A percentile compares a stretch with the other conserved stretches of the same genome.
These are phyloP conservation scores for Phylloporus scabripes DNA, from an alignment of 768 basidiomycete species.

Conservation along the genomic window DNA sequence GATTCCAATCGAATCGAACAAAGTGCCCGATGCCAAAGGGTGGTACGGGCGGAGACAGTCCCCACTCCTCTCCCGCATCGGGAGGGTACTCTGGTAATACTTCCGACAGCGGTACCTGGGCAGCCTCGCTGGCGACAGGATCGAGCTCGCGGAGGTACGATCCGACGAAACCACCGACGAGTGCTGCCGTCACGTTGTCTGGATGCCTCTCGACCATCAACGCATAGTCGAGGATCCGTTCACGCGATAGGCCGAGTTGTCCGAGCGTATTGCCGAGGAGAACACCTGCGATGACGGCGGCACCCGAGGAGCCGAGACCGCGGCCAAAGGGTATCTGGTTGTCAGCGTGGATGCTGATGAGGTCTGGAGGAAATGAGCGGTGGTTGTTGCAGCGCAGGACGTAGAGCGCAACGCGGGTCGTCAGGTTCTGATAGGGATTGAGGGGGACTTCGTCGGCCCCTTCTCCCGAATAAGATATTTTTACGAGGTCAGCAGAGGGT, in stretches of 20 bases:
- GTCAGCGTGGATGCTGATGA: slow-evolving; percentile 63
- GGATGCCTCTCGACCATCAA: slow-evolving; percentile 99
- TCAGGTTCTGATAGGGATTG: slow-evolving; percentile 94
- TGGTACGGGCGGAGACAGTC: slow-evolving; percentile 78
- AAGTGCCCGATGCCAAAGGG: slow-evolving; percentile 92
- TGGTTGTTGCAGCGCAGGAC: slow-evolving; percentile 87
- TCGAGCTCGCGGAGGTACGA: slow-evolving; percentile 91
- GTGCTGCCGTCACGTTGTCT: slow-evolving; percentile 96
- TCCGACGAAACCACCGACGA: slow-evolving; percentile 95
- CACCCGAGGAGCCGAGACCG: slow-evolving; percentile 95
- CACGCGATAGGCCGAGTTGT: slow-evolving; percentile 56
- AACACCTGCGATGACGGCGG: slow-evolving; percentile 97
- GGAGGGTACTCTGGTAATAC: slow-evolving; percentile 94
- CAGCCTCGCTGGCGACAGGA: slow-evolving; percentile 70
- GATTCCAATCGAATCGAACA: slow-evolving; percentile 82
- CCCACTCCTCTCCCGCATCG: slow-evolving; percentile 92
- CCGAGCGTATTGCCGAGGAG: slow-evolving; percentile 85
- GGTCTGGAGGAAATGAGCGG: slow-evolving; percentile 65
- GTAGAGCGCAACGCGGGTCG: slow-evolving; percentile 95
- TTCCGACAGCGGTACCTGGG: slow-evolving; percentile 90
- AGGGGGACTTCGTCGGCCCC: slow-evolving; percentile 89
- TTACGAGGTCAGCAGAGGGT: slow-evolving; percentile 45
- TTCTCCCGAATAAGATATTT: slow-evolving; percentile 78
- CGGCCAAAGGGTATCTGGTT: slow-evolving; percentile 98
- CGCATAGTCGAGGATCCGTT: slow-evolving; percentile 87